Evolutionary conservation across 176 grass and related monocot genomes (phyloP).

Genomic region (Melocanna baccifera): DNA sequence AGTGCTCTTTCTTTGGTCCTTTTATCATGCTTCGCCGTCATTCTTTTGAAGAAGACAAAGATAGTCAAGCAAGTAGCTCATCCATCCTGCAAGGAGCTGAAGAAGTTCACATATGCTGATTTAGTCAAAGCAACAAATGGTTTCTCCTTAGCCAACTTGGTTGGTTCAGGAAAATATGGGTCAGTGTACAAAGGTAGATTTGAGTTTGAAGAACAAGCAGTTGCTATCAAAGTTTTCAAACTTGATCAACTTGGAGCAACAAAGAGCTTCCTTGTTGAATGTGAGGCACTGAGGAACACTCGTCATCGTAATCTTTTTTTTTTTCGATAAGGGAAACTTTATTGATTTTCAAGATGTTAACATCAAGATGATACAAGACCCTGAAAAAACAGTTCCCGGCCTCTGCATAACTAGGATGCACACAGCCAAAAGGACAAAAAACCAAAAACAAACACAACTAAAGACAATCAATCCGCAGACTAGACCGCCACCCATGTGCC

Average conservation of each 20-base stretch:
- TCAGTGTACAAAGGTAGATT: constrained; percentile 42
- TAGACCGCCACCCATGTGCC: too few relatives aligned
- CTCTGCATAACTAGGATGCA: too few relatives aligned
- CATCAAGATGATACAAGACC: too few relatives aligned
- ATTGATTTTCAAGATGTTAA: too few relatives aligned
- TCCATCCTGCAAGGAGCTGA: background rate
- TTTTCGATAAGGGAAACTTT: too few relatives aligned
- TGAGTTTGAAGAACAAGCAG: background rate
- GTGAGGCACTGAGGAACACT: constrained; percentile 49
- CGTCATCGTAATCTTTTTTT: constrained; percentile 57
- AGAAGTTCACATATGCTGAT: constrained; percentile 37
- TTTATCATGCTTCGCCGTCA: too few relatives aligned
- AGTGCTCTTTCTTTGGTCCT: too few relatives aligned
- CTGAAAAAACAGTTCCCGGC: too few relatives aligned
- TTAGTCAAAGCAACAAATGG: constrained; percentile 38
- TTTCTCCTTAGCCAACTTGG: constrained; percentile 37
- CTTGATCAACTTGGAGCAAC: constrained; percentile 33
- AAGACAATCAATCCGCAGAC: too few relatives aligned
- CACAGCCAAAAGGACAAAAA: too few relatives aligned
- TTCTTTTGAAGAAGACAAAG: background rate
- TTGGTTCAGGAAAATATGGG: constrained; percentile 43
- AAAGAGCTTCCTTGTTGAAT: constrained; percentile 46
- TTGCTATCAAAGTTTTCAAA: constrained; percentile 54
- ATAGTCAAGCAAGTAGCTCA: background rate
- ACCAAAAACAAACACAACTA: too few relatives aligned